Evolutionary conservation across 768 basidiomycete genomes (phyloP), one percentile per base, ranked within the genome.

Genomic region (Russula sp.): DNA sequence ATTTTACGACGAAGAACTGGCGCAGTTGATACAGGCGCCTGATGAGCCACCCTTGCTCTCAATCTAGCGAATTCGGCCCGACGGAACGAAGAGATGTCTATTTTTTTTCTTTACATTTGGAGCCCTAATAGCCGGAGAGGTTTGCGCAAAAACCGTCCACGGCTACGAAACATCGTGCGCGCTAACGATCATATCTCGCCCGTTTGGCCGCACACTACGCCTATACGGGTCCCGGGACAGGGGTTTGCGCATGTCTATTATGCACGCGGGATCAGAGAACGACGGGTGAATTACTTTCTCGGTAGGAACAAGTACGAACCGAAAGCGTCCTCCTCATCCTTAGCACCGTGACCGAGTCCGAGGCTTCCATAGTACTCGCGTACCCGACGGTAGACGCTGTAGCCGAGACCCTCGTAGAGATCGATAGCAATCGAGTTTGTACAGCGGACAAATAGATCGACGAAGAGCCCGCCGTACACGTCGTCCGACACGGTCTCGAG

Each of bases 361-460:
- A 91, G 73, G 64, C 77, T 83, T 18, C 86, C 86, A 73, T 94
- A 94, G 75, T 94, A 99, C 72, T 93, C 93, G 63, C 85, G 81
- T 53, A 99, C 95, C 64, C 93, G 75, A 32, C 93, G 78, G 74
- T 88, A 98, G 13, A 98, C 93, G 69, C 88, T 92, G 69, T 99
- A 99, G 11, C 92, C 95, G 70, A 98, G 76, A 43, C 84, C 81
- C 71, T 98, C 93, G 70, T 98, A 98, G 88, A 99, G 88, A 20
- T 77, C 79, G 61, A 96, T 90, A 20, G 96, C 97, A 22, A 93
- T 78, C 2, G 73, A 68, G 67, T 96, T 97, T 61, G 86, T 86
- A 69, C 90, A 93, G 55, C 97, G 84, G 59, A 98, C 96, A 71
- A 93, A 98, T 22, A 99, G 81, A 74, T 98, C 97, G 51, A 98